These are phyloP conservation scores for Klebsormidium nitens DNA, from an alignment of 139 green algal species.

Conservation along the genomic window DNA sequence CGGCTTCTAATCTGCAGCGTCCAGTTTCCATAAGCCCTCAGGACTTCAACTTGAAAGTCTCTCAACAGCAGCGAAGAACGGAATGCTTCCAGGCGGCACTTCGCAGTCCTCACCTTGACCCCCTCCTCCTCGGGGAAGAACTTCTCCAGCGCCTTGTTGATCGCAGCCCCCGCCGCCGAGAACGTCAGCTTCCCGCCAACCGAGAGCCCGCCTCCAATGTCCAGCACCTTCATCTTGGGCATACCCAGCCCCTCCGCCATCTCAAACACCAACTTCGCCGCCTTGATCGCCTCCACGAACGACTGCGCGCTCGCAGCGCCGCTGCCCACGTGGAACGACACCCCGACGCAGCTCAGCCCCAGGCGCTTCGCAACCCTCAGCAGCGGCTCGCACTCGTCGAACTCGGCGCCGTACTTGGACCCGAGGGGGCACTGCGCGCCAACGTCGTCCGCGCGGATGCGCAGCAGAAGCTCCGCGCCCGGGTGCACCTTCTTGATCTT, in stretches of 20 bases:
- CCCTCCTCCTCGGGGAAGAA: slow-evolving; percentile 74
- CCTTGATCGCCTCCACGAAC: slow-evolving; percentile 67
- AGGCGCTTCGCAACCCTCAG: slow-evolving; percentile 53
- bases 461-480: slow-evolving; percentile 67
- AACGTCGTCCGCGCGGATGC: slow-evolving; percentile 81
- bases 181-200: slow-evolving; percentile 43
- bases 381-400: slow-evolving; percentile 52
- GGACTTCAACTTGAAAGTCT: no score
- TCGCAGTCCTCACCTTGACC: no score
- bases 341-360: slow-evolving; percentile 70
- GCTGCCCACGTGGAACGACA: slow-evolving; percentile 94
- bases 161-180: slow-evolving; percentile 67
- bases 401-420: slow-evolving; percentile 85
- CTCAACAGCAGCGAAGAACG: no score
- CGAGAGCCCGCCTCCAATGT: slow-evolving; percentile 94
- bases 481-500: slow-evolving; percentile 76
- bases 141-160: slow-evolving; percentile 77
- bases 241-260: slow-evolving; percentile 57
- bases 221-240: slow-evolving; percentile 81
- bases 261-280: slow-evolving; percentile 69
- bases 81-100: no score
- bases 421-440: slow-evolving; percentile 65
- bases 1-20: no score
- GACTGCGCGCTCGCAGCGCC: slow-evolving; percentile 60
- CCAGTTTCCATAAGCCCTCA: no score